phyloP scores from a whole-genome alignment of 129 eudicot species.

The Flaveria linearis region DNA sequence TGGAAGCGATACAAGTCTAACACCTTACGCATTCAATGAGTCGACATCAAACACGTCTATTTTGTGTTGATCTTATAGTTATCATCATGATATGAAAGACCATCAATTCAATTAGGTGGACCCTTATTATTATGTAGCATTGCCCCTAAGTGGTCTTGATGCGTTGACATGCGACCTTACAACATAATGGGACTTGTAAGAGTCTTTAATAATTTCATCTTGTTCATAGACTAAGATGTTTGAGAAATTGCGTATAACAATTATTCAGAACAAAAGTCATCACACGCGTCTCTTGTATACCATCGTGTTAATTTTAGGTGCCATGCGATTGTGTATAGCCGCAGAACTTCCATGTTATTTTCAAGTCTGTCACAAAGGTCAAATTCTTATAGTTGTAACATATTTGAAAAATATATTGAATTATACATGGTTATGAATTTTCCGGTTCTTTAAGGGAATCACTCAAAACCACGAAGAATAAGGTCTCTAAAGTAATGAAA shows the following conservation, averaged over 20 bases:
- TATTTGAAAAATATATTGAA: neutral
- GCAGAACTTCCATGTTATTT: neutral
- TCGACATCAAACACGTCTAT: neutral
- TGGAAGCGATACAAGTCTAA: neutral
- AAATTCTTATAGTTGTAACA: neutral
- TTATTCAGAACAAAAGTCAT: neutral
- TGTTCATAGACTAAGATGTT: neutral
- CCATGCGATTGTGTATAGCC: neutral
- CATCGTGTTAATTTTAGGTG: neutral
- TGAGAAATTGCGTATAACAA: neutral
- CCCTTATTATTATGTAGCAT: neutral
- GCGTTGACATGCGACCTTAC: neutral
- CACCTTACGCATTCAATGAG: neutral
- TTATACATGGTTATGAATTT: neutral
- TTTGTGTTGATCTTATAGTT: neutral
- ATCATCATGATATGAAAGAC: neutral
- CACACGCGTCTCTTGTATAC: neutral
- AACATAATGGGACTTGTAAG: neutral
- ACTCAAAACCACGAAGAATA: no score
- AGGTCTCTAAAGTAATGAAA: no score
- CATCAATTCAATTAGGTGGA: neutral
- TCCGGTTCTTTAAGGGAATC: neutral
- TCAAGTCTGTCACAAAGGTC: neutral
- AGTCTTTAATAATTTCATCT: neutral
- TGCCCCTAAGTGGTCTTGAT: neutral